Conservation (phyloP, 345 rosid species). For the Abelmoschus esculentus region DNA sequence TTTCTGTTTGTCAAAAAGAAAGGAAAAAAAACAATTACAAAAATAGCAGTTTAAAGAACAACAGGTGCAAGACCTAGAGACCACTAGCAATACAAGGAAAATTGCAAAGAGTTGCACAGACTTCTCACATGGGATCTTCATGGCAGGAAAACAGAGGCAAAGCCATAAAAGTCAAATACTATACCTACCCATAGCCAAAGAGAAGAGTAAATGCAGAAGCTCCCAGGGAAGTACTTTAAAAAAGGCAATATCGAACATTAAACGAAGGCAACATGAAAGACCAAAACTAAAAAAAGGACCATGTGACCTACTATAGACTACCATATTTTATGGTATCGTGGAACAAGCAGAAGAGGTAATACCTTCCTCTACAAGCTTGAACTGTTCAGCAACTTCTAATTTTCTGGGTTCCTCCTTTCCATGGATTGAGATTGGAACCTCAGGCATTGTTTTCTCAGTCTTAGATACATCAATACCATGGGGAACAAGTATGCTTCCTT, state of each 20-base stretch:
- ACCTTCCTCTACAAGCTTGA: slow-evolving; percentile 43
- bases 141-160: not conserved
- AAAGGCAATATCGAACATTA: not conserved
- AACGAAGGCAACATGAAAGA: not conserved
- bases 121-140: not conserved
- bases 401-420: slow-evolving; percentile 16
- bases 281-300: not conserved
- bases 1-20: not conserved
- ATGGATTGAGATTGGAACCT: not conserved
- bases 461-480: slow-evolving; percentile 8
- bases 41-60: not conserved
- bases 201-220: not conserved
- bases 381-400: slow-evolving; percentile 22
- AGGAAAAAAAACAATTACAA: not conserved
- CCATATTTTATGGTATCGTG: not conserved
- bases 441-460: slow-evolving; percentile 18
- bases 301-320: not conserved
- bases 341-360: not conserved
- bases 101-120: not conserved
- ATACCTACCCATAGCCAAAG: not conserved
- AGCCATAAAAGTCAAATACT: not conserved
- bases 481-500: slow-evolving; percentile 19
- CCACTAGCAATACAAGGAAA: not conserved
- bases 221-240: not conserved
- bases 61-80: not conserved